Percentiles rank a stretch among this genome's conserved stretches.
Conservation (phyloP, 306 rosid species). For the Cicer cuneatum region DNA sequence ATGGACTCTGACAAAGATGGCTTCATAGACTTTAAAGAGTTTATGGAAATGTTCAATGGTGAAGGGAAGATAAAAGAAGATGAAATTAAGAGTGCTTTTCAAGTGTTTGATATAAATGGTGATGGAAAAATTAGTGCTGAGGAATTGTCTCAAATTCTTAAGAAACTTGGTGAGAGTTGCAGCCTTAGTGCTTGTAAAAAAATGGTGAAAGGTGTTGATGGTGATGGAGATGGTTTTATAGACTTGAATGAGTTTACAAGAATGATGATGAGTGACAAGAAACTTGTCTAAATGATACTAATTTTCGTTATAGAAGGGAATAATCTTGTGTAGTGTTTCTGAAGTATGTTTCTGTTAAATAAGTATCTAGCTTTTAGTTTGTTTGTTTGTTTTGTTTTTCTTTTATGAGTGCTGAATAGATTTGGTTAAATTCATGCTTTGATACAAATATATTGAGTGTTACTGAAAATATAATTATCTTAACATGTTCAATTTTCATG, state of each 20-base stretch:
- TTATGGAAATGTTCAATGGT: slow-evolving; percentile 58
- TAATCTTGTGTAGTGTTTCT: slow-evolving; percentile 26
- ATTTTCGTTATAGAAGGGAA: neutral
- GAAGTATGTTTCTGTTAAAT: neutral
- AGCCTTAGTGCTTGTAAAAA: slow-evolving; percentile 62
- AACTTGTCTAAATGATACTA: slow-evolving; percentile 28
- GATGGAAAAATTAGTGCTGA: slow-evolving; percentile 85
- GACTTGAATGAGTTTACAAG: slow-evolving; percentile 69
- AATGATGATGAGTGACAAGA: slow-evolving; percentile 68
- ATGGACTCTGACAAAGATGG: slow-evolving; percentile 81
- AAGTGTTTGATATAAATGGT: slow-evolving; percentile 74
- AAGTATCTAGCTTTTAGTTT: neutral
- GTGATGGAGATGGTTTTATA: slow-evolving; percentile 75
- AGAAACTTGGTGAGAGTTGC: slow-evolving; percentile 65
- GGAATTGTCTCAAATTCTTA: slow-evolving; percentile 66
- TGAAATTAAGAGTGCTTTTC: slow-evolving; percentile 68
- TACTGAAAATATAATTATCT: neutral
- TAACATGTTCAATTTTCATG: neutral
- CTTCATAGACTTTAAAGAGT: slow-evolving; percentile 68
- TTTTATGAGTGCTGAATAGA: neutral
- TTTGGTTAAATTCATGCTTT: slow-evolving; percentile 15
- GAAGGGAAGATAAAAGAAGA: slow-evolving; percentile 48
- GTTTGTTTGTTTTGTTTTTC: neutral
- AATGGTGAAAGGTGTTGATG: slow-evolving; percentile 76
- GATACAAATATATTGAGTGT: neutral